Conservation (phyloP, 2,329 filamentous ascomycete species). For the Cercospora nicotianae region DNA sequence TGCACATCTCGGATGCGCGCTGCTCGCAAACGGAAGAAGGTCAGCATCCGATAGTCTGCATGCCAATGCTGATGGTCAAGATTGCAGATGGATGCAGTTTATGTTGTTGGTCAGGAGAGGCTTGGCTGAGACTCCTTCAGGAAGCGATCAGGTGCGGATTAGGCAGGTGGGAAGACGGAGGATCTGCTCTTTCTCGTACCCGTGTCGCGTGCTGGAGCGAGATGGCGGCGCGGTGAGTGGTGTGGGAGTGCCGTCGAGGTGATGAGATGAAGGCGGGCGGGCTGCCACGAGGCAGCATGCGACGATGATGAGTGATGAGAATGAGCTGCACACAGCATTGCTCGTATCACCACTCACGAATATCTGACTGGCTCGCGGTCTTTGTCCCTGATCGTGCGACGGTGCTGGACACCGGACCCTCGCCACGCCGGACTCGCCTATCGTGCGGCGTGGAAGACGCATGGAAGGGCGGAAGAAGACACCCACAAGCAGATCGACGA, state of each 20-base stretch:
- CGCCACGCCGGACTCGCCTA: not conserved
- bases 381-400: not conserved
- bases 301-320: not conserved
- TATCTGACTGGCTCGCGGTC: not conserved
- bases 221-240: not conserved
- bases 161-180: slow-evolving; percentile 1
- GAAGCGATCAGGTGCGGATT: not conserved
- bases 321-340: not conserved
- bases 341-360: not conserved
- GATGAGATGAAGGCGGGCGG: not conserved
- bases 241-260: no score
- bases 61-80: not conserved
- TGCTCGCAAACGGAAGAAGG: not conserved
- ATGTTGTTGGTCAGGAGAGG: not conserved
- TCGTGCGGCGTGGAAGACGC: slow-evolving; percentile 1
- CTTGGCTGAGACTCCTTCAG: not conserved
- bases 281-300: not conserved
- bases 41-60: not conserved
- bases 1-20: not conserved
- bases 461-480: slow-evolving; percentile 1
- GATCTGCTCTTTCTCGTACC: not conserved
- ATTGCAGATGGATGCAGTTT: not conserved
- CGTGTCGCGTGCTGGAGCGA: not conserved
- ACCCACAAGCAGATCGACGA: not conserved
- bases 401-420: not conserved